Percentiles rank a stretch among this genome's conserved stretches.
These are phyloP conservation scores for Penicillium nucicola DNA, from an alignment of 495 filamentous ascomycete species.

Conservation along the genomic window DNA sequence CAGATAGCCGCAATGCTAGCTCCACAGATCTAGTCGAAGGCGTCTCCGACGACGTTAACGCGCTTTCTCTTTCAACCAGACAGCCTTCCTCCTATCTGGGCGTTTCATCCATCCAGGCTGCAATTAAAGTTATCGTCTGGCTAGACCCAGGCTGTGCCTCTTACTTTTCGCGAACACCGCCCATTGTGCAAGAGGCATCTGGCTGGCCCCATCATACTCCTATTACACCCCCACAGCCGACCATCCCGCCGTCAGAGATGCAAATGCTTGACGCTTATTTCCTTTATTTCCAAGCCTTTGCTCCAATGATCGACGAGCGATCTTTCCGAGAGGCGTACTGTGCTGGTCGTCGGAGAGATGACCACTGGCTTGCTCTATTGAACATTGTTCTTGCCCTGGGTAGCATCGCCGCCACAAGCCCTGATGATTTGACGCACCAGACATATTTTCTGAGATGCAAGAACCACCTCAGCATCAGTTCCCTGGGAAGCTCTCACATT, in stretches of 20 bases:
- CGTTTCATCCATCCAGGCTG: conserved; percentile 78
- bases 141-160: conserved; percentile 61
- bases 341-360: conserved; percentile 62
- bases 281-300: conserved; percentile 68
- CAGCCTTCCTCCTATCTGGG: conserved; percentile 74
- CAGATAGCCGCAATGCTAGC: conserved; percentile 20
- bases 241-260: conserved; percentile 36
- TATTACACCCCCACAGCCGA: conserved; percentile 25
- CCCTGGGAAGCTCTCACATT: conserved; percentile 58
- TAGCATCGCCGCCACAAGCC: conserved; percentile 66
- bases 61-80: conserved; percentile 68
- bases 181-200: conserved; percentile 14
- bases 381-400: conserved; percentile 83
- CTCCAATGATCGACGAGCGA: conserved; percentile 74
- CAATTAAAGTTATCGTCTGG: conserved; percentile 76
- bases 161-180: conserved; percentile 48
- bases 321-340: conserved; percentile 71
- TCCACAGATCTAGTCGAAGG: conserved; percentile 54
- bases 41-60: conserved; percentile 80
- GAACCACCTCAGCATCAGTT: conserved; percentile 51
- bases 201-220: conserved; percentile 28
- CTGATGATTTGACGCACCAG: conserved; percentile 67
- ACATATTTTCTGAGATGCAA: conserved; percentile 71
- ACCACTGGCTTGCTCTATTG: conserved; percentile 70
- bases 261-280: conserved; percentile 76